A percentile compares a stretch with the other conserved stretches of the same genome.
Conservation (phyloP, 1,284 basidiomycete species). For the Sporisorium reilianum region DNA sequence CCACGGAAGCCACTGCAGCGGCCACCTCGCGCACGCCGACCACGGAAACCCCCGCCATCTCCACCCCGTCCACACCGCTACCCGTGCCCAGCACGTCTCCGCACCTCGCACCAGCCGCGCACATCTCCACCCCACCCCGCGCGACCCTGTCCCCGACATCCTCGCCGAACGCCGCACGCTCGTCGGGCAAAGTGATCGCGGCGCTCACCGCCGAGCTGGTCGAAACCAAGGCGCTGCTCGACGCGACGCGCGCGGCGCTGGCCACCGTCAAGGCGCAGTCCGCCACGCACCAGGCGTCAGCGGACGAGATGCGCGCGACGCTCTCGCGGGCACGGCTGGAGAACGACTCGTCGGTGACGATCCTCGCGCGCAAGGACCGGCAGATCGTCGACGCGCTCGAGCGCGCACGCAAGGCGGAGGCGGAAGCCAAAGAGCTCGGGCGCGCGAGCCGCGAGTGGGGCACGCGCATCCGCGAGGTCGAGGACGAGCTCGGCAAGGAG, state of each 20-base stretch:
- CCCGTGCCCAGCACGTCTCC: conserved; percentile 2
- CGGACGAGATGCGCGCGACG: conserved; percentile 85
- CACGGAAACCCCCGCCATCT: neutral
- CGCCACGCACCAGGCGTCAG: conserved; percentile 79
- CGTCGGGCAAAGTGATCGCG: conserved; percentile 47
- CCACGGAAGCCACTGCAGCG: neutral
- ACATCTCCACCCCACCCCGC: conserved; percentile 1
- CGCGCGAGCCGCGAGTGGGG: conserved; percentile 60
- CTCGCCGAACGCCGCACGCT: neutral
- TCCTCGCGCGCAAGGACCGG: conserved; percentile 85
- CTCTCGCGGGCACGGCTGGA: conserved; percentile 82
- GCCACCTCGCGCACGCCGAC: neutral
- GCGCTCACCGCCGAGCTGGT: conserved; percentile 51
- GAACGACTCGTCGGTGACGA: conserved; percentile 85
- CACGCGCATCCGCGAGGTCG: conserved; percentile 57
- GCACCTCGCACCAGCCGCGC: conserved; percentile 3
- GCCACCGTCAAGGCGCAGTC: conserved; percentile 81
- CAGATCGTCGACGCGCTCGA: conserved; percentile 76
- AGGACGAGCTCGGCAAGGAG: conserved; percentile 60
- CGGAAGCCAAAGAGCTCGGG: conserved; percentile 63
- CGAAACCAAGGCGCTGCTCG: conserved; percentile 72
- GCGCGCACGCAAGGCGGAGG: conserved; percentile 66
- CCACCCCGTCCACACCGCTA: neutral
- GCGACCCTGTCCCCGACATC: conserved; percentile 1
- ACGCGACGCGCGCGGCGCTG: conserved; percentile 83